Base-by-base conservation (phyloP, 257 asterid genomes). In the Plantago major region DNA sequence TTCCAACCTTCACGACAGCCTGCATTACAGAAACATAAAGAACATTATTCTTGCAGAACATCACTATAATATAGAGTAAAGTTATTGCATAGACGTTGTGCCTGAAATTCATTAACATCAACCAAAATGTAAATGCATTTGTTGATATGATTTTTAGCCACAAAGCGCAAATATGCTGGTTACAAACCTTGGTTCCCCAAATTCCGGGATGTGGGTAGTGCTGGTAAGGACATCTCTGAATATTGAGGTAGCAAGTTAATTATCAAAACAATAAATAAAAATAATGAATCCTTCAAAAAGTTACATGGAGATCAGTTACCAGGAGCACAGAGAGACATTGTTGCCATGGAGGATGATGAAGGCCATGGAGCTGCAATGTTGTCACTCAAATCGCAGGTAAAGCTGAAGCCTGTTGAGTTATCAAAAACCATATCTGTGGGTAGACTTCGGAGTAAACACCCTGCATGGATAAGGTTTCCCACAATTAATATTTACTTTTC, bases 311-410 rank as follows among this genome's bases (percentile, higher is more conserved):
- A 56, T 55, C 2, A 69, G 58, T 82, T 84, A 92, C 98, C 98
- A 38, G 99, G 96, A 53, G 99, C 99, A 74, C 99, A 93, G 44
- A 93, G 96, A 53, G 99, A 93, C 19, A 87, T 69, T 30, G 99
- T 79, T 52, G 99, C 68, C 51, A 81, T 46, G 9, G 97, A 80
- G 19, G 94, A 81, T 18, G 97, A 89, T 14, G 95, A 93, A 16
- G 99, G 99, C 97, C 99, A 93, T 51, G 97, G 99, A 67, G 99
- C 99, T 50, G 87, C 96, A 72, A 89, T 85, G 71, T 87, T 89
- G 79, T 93, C 97, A 42, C 81, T 82, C 69, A 93, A 75, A 67
- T 93, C 99, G 56, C 99, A 93, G 42, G 85, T 85, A 71, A 93
- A 85, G 79, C 94, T 93, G 83, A 78, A 83, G 44, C 99, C 99